These are phyloP conservation scores for Epichloe sibirici DNA, from an alignment of 2,329 filamentous ascomycete species.

Conservation along the genomic window DNA sequence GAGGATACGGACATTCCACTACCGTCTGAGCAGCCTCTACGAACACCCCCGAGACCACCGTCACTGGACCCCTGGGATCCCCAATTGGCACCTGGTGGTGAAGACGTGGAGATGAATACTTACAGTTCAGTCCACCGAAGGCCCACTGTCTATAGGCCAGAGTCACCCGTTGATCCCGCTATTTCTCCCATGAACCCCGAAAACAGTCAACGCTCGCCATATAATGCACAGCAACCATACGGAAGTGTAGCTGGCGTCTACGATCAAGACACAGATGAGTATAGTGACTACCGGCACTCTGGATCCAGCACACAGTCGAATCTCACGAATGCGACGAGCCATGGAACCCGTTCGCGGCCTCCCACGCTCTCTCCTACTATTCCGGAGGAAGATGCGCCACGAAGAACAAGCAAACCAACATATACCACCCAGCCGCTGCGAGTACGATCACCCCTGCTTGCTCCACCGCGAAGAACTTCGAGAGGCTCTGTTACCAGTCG, in stretches of 20 bases:
- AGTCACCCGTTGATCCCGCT: constrained; percentile 10
- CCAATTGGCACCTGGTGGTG: constrained; percentile 11
- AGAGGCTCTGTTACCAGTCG: background rate
- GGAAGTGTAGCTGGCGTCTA: constrained; percentile 2
- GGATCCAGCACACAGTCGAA: constrained; percentile 9
- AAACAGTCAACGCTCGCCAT: background rate
- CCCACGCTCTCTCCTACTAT: constrained; percentile 9
- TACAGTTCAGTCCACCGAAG: constrained; percentile 13
- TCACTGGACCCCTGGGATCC: constrained; percentile 32
- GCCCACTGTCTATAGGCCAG: constrained; percentile 3
- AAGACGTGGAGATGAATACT: constrained; percentile 11
- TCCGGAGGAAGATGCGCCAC: constrained; percentile 7
- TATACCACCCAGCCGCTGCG: constrained; percentile 4
- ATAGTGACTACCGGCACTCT: constrained; percentile 9
- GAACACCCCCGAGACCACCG: constrained; percentile 22
- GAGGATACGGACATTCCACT: background rate
- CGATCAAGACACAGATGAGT: constrained; percentile 5
- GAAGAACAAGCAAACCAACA: background rate
- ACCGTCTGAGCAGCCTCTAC: constrained; percentile 11
- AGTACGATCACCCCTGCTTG: constrained; percentile 1
- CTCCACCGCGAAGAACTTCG: background rate
- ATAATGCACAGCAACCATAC: background rate
- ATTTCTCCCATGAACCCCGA: constrained; percentile 6
- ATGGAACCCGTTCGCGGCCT: constrained; percentile 3
- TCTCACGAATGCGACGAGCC: constrained; percentile 5